Conservation (phyloP, 306 rosid species). For the Lagenaria siceraria region DNA sequence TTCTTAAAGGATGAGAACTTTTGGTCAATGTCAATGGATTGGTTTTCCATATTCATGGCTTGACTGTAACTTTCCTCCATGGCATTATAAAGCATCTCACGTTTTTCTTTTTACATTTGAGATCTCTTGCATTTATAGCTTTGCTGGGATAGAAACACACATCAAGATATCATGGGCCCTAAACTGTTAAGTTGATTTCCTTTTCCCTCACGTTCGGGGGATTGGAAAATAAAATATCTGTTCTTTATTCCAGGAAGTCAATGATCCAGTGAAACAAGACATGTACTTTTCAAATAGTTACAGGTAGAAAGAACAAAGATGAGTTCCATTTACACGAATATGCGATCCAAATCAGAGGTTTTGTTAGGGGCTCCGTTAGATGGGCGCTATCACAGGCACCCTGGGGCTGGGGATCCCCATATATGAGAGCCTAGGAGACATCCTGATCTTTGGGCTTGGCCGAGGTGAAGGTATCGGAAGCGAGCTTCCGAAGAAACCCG, state of each 20-base stretch:
- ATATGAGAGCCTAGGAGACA: constrained; percentile 37
- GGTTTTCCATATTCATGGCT: neutral
- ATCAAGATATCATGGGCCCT: neutral
- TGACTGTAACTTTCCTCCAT: neutral
- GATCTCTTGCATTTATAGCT: constrained; percentile 2
- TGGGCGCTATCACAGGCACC: neutral
- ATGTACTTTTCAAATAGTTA: neutral
- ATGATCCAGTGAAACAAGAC: neutral
- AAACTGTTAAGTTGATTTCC: neutral
- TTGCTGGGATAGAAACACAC: neutral
- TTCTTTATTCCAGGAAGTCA: neutral
- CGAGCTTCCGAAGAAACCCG: neutral
- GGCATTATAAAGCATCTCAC: neutral
- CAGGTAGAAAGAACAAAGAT: neutral
- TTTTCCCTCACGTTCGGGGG: neutral
- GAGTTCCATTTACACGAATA: neutral
- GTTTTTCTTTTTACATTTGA: neutral
- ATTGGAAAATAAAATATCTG: neutral
- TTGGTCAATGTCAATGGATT: neutral
- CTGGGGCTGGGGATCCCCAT: constrained; percentile 41
- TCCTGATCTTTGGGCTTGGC: constrained; percentile 31
- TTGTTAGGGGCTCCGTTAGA: neutral
- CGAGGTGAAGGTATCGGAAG: constrained; percentile 36
- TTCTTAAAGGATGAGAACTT: constrained; percentile 25
- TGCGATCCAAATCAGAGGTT: neutral